Percentiles rank a stretch among this genome's conserved stretches.
Evolutionary conservation across 345 rosid genomes (phyloP).

Genomic region (Rhodamnia rubescens): DNA sequence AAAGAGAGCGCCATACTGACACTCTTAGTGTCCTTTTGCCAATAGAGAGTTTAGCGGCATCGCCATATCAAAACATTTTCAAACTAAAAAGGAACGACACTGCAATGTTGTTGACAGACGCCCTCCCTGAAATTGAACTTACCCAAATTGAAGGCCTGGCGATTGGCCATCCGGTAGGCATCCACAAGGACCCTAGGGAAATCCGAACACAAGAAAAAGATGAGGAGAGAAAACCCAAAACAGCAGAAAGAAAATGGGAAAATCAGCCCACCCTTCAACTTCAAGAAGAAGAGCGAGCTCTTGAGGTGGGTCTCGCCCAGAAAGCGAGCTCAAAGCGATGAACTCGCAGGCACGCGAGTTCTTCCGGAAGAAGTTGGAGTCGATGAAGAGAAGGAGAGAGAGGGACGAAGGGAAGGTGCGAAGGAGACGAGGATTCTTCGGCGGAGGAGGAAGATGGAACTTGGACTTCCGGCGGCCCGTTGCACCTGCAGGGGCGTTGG

Average conservation of each 20-base stretch:
- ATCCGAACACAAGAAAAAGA: background rate
- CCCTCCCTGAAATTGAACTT: constrained; percentile 1
- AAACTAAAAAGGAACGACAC: background rate
- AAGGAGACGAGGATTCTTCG: background rate
- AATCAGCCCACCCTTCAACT: constrained; percentile 63
- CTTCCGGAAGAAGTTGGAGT: constrained; percentile 16
- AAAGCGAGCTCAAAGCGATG: constrained; percentile 26
- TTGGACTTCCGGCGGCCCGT: background rate
- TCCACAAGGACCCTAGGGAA: constrained; percentile 66
- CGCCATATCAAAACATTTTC: background rate
- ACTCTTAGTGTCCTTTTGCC: too few species aligned
- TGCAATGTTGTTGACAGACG: background rate
- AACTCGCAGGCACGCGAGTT: constrained; percentile 10
- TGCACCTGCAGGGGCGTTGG: background rate
- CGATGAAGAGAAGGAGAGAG: constrained; percentile 9
- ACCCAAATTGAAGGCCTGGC: constrained; percentile 84
- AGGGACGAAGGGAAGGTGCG: constrained; percentile 11
- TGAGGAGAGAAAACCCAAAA: background rate
- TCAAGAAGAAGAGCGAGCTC: constrained; percentile 74
- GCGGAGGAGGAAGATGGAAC: background rate
- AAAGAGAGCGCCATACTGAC: too few species aligned
- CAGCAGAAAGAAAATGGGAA: background rate
- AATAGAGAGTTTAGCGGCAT: background rate
- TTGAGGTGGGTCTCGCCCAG: constrained; percentile 27
- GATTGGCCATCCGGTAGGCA: constrained; percentile 68